Evolutionary conservation across 768 basidiomycete genomes (phyloP).

Genomic region (Lactifluus pinguis): DNA sequence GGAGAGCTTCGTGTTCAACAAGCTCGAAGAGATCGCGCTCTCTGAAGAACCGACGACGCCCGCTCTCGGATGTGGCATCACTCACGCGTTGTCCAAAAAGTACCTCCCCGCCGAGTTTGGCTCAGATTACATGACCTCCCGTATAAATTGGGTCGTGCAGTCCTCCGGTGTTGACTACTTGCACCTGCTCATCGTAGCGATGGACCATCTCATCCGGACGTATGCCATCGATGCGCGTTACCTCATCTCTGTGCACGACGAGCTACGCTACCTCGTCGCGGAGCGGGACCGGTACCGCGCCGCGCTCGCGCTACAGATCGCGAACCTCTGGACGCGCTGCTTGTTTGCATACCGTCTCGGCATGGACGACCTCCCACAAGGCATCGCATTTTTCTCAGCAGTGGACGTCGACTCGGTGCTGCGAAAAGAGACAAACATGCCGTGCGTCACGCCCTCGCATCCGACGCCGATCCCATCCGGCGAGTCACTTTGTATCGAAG

Average conservation of each 20-base stretch:
- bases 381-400: constrained; percentile 94
- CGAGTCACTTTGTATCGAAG: constrained; percentile 69
- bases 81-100: constrained; percentile 84
- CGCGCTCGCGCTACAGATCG: constrained; percentile 86
- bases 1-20: constrained; percentile 96
- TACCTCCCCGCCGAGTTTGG: constrained; percentile 77
- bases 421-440: constrained; percentile 94
- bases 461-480: constrained; percentile 75
- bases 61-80: constrained; percentile 89
- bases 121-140: constrained; percentile 85
- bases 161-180: constrained; percentile 98
- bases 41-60: constrained; percentile 85
- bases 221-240: constrained; percentile 88
- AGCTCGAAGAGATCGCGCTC: constrained; percentile 87
- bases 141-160: constrained; percentile 99
- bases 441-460: constrained; percentile 91
- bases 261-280: constrained; percentile 85
- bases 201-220: constrained; percentile 75
- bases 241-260: constrained; percentile 95
- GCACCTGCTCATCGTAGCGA: constrained; percentile 90
- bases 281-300: constrained; percentile 88
- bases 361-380: constrained; percentile 92
- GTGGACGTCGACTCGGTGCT: constrained; percentile 89
- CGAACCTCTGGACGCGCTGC: constrained; percentile 91
- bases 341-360: constrained; percentile 89